A percentile compares a stretch with the other conserved stretches of the same genome.
These are phyloP conservation scores for Boletus patriciae DNA, from an alignment of 768 basidiomycete species.

Conservation along the genomic window DNA sequence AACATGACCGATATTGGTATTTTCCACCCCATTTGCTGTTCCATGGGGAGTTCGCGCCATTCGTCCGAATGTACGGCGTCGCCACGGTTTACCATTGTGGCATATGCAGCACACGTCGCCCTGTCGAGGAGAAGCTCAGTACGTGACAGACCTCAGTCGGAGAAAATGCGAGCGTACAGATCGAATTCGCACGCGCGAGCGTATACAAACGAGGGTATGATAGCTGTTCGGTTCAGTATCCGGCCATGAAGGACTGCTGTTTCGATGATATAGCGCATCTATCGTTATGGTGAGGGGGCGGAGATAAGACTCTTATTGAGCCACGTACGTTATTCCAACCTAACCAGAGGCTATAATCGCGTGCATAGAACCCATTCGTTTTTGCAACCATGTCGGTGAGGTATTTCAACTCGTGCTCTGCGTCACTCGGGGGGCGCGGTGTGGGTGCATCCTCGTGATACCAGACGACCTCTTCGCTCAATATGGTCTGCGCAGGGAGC, in stretches of 20 bases:
- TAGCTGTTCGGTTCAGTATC: constrained; percentile 43
- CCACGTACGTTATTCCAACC: constrained; percentile 48
- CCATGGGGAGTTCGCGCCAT: constrained; percentile 40
- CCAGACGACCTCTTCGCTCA: constrained; percentile 16
- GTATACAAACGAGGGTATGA: constrained; percentile 48
- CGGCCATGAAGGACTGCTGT: constrained; percentile 43
- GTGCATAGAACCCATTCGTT: constrained; percentile 46
- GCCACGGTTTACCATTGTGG: constrained; percentile 46
- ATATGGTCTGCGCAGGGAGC: constrained; percentile 10
- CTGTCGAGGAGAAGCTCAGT: constrained; percentile 15
- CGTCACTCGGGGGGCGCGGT: not conserved
- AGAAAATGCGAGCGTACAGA: constrained; percentile 14
- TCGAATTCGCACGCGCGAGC: constrained; percentile 46
- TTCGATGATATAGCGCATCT: constrained; percentile 54
- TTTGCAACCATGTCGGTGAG: constrained; percentile 36
- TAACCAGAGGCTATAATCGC: constrained; percentile 49
- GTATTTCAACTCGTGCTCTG: constrained; percentile 29
- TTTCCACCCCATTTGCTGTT: constrained; percentile 38
- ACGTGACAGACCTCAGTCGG: not conserved
- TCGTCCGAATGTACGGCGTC: constrained; percentile 41
- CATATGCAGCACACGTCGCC: constrained; percentile 40
- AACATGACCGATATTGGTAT: constrained; percentile 42
- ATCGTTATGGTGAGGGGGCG: not conserved
- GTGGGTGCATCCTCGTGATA: constrained; percentile 3
- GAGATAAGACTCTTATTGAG: not conserved